These are phyloP conservation scores for Rosa chinensis DNA, from an alignment of 306 rosid genomes.

Conservation along the genomic window DNA sequence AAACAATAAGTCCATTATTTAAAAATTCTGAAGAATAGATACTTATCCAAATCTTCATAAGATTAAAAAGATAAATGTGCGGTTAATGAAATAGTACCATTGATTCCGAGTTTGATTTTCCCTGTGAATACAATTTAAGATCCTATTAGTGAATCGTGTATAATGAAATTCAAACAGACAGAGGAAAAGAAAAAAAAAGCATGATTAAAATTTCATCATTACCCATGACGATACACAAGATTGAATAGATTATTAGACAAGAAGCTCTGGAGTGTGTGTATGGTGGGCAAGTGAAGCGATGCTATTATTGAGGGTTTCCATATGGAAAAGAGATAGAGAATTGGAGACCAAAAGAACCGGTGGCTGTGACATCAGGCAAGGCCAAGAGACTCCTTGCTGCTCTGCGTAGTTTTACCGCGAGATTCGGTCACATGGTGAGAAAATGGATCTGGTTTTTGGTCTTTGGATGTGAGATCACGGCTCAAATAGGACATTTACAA, in stretches of 20 bases:
- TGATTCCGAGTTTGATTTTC: conserved; percentile 84
- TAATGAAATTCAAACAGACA: background rate
- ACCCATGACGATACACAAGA: conserved; percentile 19
- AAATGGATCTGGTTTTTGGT: background rate
- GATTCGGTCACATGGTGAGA: background rate
- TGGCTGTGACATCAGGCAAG: background rate
- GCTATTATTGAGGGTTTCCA: background rate
- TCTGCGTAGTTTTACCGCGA: background rate
- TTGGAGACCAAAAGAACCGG: conserved; percentile 31
- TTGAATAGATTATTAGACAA: background rate
- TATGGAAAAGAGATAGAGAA: background rate
- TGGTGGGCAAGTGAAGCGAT: background rate
- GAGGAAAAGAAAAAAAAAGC: too few relatives aligned
- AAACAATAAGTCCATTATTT: background rate
- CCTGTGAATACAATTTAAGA: conserved; percentile 39
- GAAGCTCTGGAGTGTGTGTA: background rate
- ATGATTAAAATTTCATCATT: background rate
- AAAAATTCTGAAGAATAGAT: background rate
- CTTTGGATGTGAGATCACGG: background rate
- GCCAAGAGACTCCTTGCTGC: background rate
- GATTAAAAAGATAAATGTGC: background rate
- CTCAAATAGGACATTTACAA: background rate
- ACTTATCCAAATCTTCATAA: too few relatives aligned
- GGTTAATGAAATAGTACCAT: conserved; percentile 37
- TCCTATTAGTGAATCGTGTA: background rate